Conservation (phyloP, 164 flowering plant genomes). For the Euptelea pleiosperma region DNA sequence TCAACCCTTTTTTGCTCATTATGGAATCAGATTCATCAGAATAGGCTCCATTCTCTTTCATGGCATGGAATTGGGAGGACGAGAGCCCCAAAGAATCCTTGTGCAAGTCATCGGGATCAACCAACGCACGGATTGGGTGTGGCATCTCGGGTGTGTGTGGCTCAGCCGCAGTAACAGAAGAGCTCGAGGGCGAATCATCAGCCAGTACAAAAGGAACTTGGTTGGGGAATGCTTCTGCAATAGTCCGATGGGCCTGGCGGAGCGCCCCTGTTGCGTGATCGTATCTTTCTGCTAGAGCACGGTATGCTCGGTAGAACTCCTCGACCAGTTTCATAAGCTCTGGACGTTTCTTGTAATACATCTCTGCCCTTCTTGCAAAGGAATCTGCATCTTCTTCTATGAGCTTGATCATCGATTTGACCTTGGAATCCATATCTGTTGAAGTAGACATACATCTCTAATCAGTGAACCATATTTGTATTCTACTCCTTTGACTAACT, state of each 20-base stretch:
- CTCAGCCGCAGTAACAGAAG: slow-evolving; percentile 39
- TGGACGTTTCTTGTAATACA: slow-evolving; percentile 96
- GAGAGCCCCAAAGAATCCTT: slow-evolving; percentile 40
- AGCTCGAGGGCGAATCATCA: slow-evolving; percentile 50
- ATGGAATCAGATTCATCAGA: slow-evolving; percentile 35
- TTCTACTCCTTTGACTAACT: neutral
- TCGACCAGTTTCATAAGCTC: slow-evolving; percentile 95
- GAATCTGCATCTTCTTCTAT: slow-evolving; percentile 99
- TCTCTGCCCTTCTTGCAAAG: slow-evolving; percentile 96
- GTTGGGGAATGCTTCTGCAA: slow-evolving; percentile 77
- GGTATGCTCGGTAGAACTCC: slow-evolving; percentile 90
- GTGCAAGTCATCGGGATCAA: slow-evolving; percentile 49
- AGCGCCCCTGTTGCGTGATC: slow-evolving; percentile 89
- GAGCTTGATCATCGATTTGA: slow-evolving; percentile 92
- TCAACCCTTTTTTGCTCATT: slow-evolving; percentile 43
- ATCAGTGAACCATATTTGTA: neutral
- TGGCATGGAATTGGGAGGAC: slow-evolving; percentile 26
- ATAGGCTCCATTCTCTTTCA: slow-evolving; percentile 47
- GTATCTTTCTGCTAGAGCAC: slow-evolving; percentile 94
- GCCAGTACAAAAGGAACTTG: slow-evolving; percentile 47
- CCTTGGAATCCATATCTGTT: slow-evolving; percentile 87
- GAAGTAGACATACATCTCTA: slow-evolving; percentile 2
- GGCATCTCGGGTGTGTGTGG: slow-evolving; percentile 55
- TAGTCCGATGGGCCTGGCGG: slow-evolving; percentile 81
- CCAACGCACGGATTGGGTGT: slow-evolving; percentile 29